Conservation (phyloP, 2,329 filamentous ascomycete genomes). For the Nemania abortiva region DNA sequence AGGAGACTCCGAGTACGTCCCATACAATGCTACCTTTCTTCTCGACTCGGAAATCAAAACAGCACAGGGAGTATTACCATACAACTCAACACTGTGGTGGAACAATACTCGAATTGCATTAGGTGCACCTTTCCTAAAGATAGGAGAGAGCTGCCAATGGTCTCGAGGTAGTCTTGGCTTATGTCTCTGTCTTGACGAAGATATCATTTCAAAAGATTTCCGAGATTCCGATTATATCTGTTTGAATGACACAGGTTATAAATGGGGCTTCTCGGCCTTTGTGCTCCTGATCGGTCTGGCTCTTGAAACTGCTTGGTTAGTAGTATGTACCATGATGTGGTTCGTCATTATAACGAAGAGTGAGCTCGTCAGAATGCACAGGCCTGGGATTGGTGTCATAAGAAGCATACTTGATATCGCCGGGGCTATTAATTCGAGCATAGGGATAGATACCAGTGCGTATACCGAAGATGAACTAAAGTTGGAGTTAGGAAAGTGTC, state of each 20-base stretch:
- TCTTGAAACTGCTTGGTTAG: conserved; percentile 3
- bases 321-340: background rate
- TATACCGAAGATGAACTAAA: background rate
- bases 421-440: background rate
- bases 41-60: background rate
- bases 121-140: background rate
- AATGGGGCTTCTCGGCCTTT: conserved; percentile 5
- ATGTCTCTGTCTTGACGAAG: conserved; percentile 3
- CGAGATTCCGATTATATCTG: background rate
- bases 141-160: background rate
- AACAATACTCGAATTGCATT: background rate
- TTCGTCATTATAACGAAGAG: background rate
- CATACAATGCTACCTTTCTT: background rate
- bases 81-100: conserved; percentile 16
- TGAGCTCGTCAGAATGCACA: conserved; percentile 6
- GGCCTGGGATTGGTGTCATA: conserved; percentile 1
- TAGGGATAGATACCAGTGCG: background rate
- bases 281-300: background rate
- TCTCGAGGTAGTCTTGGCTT: background rate
- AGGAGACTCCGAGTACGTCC: background rate
- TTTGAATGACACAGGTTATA: conserved; percentile 11
- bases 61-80: background rate
- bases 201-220: background rate
- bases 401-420: background rate
- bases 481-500: background rate